These are phyloP conservation scores for Kodamaea hsintzibuensis DNA, from an alignment of 805 yeast species.

Conservation along the genomic window DNA sequence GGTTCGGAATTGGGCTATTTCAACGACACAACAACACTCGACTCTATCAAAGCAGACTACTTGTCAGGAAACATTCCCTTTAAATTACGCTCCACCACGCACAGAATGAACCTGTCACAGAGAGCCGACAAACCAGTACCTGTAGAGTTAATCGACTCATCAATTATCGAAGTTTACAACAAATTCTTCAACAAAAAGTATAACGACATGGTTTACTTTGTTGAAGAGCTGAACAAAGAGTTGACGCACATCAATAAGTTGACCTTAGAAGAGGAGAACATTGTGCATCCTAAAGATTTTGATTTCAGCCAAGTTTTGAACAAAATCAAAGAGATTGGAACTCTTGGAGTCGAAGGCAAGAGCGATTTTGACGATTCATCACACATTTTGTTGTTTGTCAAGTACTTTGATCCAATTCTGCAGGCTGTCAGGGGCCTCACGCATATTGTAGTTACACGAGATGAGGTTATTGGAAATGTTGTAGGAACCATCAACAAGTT, in stretches of 20 bases:
- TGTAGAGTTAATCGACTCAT: slow-evolving; percentile 28
- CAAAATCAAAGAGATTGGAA: slow-evolving; percentile 19
- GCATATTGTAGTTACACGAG: slow-evolving; percentile 53
- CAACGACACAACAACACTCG: slow-evolving; percentile 6
- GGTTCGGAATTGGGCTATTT: slow-evolving; percentile 44
- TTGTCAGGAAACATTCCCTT: slow-evolving; percentile 29
- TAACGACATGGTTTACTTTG: slow-evolving; percentile 57
- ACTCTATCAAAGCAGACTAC: slow-evolving; percentile 4
- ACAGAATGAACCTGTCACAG: slow-evolving; percentile 68
- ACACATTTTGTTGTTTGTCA: slow-evolving; percentile 47
- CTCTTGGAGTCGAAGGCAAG: not conserved
- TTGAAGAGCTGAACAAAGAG: slow-evolving; percentile 58
- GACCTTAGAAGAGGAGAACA: slow-evolving; percentile 5
- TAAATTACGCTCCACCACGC: slow-evolving; percentile 64
- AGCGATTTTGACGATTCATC: slow-evolving; percentile 18
- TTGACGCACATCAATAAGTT: slow-evolving; percentile 31
- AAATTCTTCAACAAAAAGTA: slow-evolving; percentile 47
- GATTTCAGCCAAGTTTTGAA: slow-evolving; percentile 20
- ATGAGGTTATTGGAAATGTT: slow-evolving; percentile 44
- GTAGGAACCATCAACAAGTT: slow-evolving; percentile 41
- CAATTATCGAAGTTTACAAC: slow-evolving; percentile 54
- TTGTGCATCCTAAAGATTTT: slow-evolving; percentile 24
- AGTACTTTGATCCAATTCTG: slow-evolving; percentile 59
- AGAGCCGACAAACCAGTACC: slow-evolving; percentile 53
- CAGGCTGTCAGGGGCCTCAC: slow-evolving; percentile 67